Percentiles rank a stretch among this genome's conserved stretches.
Conservation (phyloP, 352 stramenopile species). For the Pythium rishiriense region DNA sequence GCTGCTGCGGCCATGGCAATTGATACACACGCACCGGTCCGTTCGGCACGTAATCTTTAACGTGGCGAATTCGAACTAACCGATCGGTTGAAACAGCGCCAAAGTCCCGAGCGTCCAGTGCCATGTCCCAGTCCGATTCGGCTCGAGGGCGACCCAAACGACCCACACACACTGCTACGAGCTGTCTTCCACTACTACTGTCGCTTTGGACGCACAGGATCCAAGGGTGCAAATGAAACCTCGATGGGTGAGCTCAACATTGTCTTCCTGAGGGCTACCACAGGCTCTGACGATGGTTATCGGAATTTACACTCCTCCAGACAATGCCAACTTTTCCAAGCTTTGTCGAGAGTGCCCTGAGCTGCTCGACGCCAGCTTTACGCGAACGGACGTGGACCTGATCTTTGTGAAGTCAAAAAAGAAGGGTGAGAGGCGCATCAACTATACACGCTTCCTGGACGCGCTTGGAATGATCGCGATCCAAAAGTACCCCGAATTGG, state of each 20-base stretch:
- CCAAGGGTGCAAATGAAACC: constrained; percentile 62
- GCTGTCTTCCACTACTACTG: constrained; percentile 88
- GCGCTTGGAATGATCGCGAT: constrained; percentile 82
- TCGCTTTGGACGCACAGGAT: constrained; percentile 72
- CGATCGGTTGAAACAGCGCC: background rate
- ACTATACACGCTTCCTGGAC: constrained; percentile 83
- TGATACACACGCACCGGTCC: constrained; percentile 7
- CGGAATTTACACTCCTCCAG: too few species aligned
- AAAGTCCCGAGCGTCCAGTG: constrained; percentile 17
- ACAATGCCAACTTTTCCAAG: constrained; percentile 87
- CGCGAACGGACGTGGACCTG: constrained; percentile 80
- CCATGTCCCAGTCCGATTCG: constrained; percentile 27
- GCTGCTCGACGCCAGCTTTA: constrained; percentile 56
- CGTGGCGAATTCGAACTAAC: background rate
- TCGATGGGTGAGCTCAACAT: constrained; percentile 61
- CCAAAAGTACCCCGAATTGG: constrained; percentile 79
- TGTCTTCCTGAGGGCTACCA: too few species aligned
- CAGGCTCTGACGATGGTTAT: too few species aligned
- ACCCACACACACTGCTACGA: constrained; percentile 78
- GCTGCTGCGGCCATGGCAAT: constrained; percentile 8
- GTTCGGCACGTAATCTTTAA: background rate
- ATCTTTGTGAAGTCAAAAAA: constrained; percentile 89
- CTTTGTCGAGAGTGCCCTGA: constrained; percentile 76
- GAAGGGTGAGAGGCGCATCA: constrained; percentile 82
- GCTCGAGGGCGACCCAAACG: constrained; percentile 65